Base-by-base conservation (phyloP, 495 filamentous ascomycete genomes). In the Aspergillus biplanus region DNA sequence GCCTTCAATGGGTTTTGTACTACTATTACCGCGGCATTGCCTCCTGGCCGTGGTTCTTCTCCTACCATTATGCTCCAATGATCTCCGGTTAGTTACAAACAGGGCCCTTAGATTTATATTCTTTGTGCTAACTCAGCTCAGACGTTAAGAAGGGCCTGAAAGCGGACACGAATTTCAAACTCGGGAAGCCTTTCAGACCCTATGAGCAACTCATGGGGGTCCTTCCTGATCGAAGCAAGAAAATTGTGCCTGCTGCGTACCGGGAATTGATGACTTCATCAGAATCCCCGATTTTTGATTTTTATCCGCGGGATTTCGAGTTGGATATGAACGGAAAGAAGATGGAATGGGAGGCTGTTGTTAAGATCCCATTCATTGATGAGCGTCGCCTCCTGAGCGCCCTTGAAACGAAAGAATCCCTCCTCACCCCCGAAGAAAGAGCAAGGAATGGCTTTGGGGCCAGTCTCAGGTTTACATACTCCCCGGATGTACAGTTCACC, bases 251-350 rank as follows among this genome's bases (percentile, higher is more conserved):
- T 16, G 66, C 73, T 37, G 86, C 93, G 5, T 99, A 97, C 74
- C 91, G 91, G 74, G 86, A 91, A 11, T 82, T 99, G 27, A 99
- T 99, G 96, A 96, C 90, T 4, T 89, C 91, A 52, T 78, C 86
- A 0, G 84, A 91, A 4, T 97, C 94, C n/a, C 93, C 96, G 12
- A 98, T 99, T 73, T 91, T 97, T 67, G 94, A 98, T 69, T 98
- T 99, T 76, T 99, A 99, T 70, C 96, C 96, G 33, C 86, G 94
- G 61, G 94, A 98, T 65, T 99, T 99, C 66, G 93, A 97, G 65
- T 84, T 99, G 18, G 96, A 99, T 70, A 97, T 98, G 94, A 97
- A 98, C 68, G 96, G 96, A 59, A 99, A 99, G 83, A 99, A 97
- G 80, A 96, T 96, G 92, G 96, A 98, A 66, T 99, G 96, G 96